These are phyloP conservation scores for Cladosporium sp. DNA, from an alignment of 2,329 filamentous ascomycete genomes.

Conservation along the genomic window DNA sequence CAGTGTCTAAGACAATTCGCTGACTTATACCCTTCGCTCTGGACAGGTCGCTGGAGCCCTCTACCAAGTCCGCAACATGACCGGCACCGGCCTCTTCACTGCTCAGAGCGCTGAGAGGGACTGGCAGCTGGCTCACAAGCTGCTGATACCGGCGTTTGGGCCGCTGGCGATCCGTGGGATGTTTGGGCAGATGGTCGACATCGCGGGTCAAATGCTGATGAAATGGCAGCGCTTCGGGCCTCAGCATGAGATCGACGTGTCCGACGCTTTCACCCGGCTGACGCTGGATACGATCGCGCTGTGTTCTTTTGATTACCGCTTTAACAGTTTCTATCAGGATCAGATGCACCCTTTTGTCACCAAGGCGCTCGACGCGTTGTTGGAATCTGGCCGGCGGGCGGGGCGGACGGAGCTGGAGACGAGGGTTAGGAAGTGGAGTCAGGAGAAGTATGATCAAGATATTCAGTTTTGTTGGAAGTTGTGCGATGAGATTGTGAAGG, in stretches of 20 bases:
- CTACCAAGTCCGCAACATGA: constrained; percentile 54
- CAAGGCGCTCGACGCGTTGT: not conserved
- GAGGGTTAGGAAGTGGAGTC: not conserved
- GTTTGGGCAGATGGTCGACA: constrained; percentile 32
- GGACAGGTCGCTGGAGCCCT: constrained; percentile 51
- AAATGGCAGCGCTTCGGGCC: constrained; percentile 40
- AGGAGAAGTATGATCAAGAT: constrained; percentile 8
- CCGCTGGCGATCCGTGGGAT: constrained; percentile 42
- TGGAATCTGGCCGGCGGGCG: not conserved
- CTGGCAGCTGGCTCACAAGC: constrained; percentile 38
- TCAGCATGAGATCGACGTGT: constrained; percentile 52
- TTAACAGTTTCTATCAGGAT: constrained; percentile 68
- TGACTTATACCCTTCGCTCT: too few relatives aligned
- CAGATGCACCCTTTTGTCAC: constrained; percentile 64
- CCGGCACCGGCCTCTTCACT: constrained; percentile 41
- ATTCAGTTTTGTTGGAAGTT: constrained; percentile 14
- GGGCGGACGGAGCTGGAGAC: not conserved
- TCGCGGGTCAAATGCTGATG: constrained; percentile 10
- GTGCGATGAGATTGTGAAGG: constrained; percentile 14
- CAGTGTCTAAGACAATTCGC: too few relatives aligned
- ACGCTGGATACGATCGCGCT: constrained; percentile 67
- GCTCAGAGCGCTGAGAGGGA: constrained; percentile 36
- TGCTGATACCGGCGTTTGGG: constrained; percentile 46
- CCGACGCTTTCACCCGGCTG: constrained; percentile 65
- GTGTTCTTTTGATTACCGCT: constrained; percentile 66